Evolutionary conservation across 2,329 filamentous ascomycete species (phyloP).

Genomic region (Neofusicoccum laricinum): DNA sequence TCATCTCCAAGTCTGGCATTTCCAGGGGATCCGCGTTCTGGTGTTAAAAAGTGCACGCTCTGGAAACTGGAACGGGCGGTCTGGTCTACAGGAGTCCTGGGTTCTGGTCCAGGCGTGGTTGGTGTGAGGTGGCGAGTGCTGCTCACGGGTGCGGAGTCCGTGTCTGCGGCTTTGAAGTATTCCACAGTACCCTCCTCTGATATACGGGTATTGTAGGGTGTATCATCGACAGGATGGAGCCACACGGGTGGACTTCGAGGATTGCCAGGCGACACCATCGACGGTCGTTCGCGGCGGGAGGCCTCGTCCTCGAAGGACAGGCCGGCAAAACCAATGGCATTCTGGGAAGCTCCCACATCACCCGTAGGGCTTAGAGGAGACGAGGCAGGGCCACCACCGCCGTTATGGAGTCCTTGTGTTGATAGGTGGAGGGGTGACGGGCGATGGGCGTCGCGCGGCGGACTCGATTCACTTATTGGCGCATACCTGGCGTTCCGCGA

Average conservation of each 20-base stretch:
- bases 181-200: slow-evolving; percentile 49
- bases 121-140: slow-evolving; percentile 55
- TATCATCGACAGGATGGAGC: slow-evolving; percentile 21
- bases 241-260: slow-evolving; percentile 38
- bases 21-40: slow-evolving; percentile 30
- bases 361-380: slow-evolving; percentile 39
- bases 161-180: slow-evolving; percentile 55
- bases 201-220: slow-evolving; percentile 25
- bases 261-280: slow-evolving; percentile 40
- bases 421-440: slow-evolving; percentile 37
- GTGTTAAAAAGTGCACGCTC: slow-evolving; percentile 52
- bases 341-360: slow-evolving; percentile 47
- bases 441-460: slow-evolving; percentile 30
- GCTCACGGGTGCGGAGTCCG: slow-evolving; percentile 61
- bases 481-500: slow-evolving; percentile 49
- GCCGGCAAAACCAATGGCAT: slow-evolving; percentile 47
- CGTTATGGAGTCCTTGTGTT: slow-evolving; percentile 25
- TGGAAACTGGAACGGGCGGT: slow-evolving; percentile 51
- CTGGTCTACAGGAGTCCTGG: slow-evolving; percentile 39
- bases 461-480: slow-evolving; percentile 50
- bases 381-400: slow-evolving; percentile 27
- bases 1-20: slow-evolving; percentile 60
- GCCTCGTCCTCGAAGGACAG: slow-evolving; percentile 43
- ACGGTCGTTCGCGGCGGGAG: slow-evolving; percentile 22
- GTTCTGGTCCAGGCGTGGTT: slow-evolving; percentile 47